Percentiles rank a stretch among this genome's conserved stretches.
phyloP scores from a whole-genome alignment of 2,329 filamentous ascomycete genomes.

The Fusarium begoniae region DNA sequence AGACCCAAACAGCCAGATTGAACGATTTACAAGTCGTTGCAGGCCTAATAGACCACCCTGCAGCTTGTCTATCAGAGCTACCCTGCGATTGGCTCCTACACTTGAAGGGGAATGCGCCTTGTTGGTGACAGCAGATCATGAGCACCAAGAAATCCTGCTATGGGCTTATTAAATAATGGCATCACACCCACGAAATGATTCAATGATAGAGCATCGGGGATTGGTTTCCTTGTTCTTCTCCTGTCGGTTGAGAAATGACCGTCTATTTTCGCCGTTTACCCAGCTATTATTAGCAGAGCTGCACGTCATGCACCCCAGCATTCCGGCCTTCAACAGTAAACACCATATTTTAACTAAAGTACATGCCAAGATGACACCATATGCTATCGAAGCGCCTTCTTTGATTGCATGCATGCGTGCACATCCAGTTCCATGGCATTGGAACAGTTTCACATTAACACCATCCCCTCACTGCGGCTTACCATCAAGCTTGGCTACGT shows the following conservation, averaged over 20 bases:
- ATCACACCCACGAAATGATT: background rate
- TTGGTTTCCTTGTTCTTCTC: background rate
- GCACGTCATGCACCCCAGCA: background rate
- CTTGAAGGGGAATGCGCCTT: background rate
- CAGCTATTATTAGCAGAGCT: background rate
- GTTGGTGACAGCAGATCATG: background rate
- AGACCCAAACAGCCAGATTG: background rate
- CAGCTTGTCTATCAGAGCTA: background rate
- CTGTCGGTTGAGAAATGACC: background rate
- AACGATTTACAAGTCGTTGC: background rate
- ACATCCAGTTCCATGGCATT: slow-evolving; percentile 19
- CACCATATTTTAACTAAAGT: background rate
- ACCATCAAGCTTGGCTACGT: slow-evolving; percentile 20
- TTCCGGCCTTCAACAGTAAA: background rate
- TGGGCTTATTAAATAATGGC: background rate
- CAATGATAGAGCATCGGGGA: background rate
- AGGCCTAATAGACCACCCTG: background rate
- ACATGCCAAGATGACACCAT: background rate
- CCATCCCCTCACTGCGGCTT: slow-evolving; percentile 7
- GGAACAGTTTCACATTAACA: slow-evolving; percentile 14
- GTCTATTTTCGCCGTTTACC: background rate
- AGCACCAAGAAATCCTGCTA: background rate
- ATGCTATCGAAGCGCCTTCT: background rate
- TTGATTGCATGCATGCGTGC: background rate
- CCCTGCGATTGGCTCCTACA: background rate